Conservation (phyloP, 768 basidiomycete species). For the Rhodotorula diobovata region DNA sequence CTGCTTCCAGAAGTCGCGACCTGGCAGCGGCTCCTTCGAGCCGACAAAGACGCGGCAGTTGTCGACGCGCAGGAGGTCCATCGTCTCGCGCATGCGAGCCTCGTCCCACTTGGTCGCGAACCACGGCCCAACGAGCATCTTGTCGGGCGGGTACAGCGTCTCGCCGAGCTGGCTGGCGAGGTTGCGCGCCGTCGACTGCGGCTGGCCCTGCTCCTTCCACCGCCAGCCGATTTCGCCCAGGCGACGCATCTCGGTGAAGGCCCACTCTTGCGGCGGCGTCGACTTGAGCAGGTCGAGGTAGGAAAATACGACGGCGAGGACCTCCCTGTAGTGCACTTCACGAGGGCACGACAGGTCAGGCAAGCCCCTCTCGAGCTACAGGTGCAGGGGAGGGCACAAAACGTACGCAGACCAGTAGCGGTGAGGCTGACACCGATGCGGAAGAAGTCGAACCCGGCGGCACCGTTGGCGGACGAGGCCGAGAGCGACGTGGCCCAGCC, state of each 20-base stretch:
- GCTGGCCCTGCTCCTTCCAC: conserved; percentile 61
- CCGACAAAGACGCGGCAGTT: conserved; percentile 69
- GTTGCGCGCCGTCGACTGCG: conserved; percentile 2
- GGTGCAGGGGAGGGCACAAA: fast-evolving
- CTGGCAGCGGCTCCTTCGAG: conserved; percentile 63
- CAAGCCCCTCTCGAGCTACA: too few relatives aligned
- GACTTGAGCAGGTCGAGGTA: conserved; percentile 55
- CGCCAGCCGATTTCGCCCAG: conserved; percentile 71
- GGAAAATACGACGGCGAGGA: conserved; percentile 66
- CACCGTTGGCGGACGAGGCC: conserved; percentile 62
- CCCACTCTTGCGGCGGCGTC: conserved; percentile 50
- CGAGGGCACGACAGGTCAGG: too few relatives aligned
- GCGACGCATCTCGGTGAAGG: conserved; percentile 69
- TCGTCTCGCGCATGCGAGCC: conserved; percentile 58
- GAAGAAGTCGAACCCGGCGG: conserved; percentile 72
- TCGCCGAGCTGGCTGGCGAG: conserved; percentile 52
- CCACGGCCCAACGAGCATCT: conserved; percentile 63
- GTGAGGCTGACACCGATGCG: conserved; percentile 73
- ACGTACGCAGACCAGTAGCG: conserved; percentile 60
- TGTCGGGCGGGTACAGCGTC: conserved; percentile 72
- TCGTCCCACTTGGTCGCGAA: conserved; percentile 72
- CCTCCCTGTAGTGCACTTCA: conserved; percentile 67
- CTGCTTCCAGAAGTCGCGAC: conserved; percentile 50
- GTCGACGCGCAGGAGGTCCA: conserved; percentile 59
- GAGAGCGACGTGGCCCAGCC: conserved; percentile 53